Evolutionary conservation across 129 eudicot species (phyloP), one percentile per base, ranked within the genome.

Genomic region (Pseudognaphalium luteoalbum): DNA sequence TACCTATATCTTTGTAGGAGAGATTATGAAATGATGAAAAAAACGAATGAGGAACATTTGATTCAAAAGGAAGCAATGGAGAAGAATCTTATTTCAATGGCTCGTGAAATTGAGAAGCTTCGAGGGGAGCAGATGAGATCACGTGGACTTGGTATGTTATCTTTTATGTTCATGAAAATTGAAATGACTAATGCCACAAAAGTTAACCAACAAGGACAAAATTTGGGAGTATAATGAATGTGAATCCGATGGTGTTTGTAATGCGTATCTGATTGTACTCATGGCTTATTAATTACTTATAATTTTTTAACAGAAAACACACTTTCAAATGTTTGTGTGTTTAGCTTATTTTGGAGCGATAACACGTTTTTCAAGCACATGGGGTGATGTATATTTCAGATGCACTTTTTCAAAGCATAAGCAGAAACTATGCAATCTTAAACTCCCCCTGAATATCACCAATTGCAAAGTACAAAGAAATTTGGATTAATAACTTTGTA

Each of bases 41-140:
- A 90, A 82, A 87, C 90, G 51, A 90, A 93, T 58, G 96, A 87
- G 72, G 97, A 90, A 71, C 88, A 87, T 64, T 44, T 80, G 78
- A 82, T 83, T 75, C 97, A 90, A 76, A 93, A 88, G 76, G 86
- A 83, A 77, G 77, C 89, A 39, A 85, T 93, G 92, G 98, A 93
- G 88, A 87, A 87, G 68, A 91, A 88, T 78, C 92, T 93, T 61
- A 67, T 93, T 70, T 84, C 93, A 15, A 82, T 91, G 92, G 97
- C 96, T 56, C 91, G 96, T 64, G 98, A 93, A 73, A 82, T 90
- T 42, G 97, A 93, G 87, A 90, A 88, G 83, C 89, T 93, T 52
- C 89, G 93, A 74, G 91, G 93, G n/a, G 96, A 88, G 78, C 89
- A 86, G 73, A 79, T 86, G 74, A 88, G 98, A 71, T 50, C 82